Evolutionary conservation across 768 basidiomycete genomes (phyloP).

Genomic region (Pleurotus djamor): DNA sequence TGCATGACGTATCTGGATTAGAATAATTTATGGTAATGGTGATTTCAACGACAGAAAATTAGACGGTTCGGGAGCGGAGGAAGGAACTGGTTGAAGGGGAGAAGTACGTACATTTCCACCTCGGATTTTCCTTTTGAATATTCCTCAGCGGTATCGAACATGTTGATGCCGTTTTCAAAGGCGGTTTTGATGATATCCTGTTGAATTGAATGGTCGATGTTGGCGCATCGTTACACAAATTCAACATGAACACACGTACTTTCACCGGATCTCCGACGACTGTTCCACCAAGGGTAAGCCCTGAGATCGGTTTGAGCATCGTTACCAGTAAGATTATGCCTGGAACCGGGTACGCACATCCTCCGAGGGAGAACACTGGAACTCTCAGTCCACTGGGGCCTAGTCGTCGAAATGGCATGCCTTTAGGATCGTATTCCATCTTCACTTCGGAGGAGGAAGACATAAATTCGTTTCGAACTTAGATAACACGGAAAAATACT

Average conservation of each 20-base stretch:
- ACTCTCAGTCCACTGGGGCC: conserved; percentile 51
- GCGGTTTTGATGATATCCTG: conserved; percentile 78
- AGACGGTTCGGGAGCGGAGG: no score
- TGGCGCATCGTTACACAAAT: no score
- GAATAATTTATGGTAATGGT: no score
- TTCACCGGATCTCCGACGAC: conserved; percentile 73
- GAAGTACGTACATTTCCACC: conserved; percentile 53
- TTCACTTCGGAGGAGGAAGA: conserved; percentile 1
- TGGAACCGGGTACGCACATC: conserved; percentile 38
- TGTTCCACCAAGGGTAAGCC: conserved; percentile 61
- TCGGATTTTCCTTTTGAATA: conserved; percentile 73
- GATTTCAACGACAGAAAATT: no score
- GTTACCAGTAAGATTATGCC: background rate
- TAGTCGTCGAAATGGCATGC: conserved; percentile 43
- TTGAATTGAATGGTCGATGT: background rate
- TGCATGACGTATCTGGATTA: conserved; percentile 9
- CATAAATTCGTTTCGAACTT: no score
- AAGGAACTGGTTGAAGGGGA: no score
- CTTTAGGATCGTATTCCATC: conserved; percentile 32
- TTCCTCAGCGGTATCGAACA: conserved; percentile 70
- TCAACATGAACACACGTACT: conserved; percentile 24
- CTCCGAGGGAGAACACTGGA: conserved; percentile 53
- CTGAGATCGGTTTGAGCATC: conserved; percentile 15
- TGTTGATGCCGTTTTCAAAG: conserved; percentile 75
- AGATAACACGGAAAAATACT: no score